A percentile compares a stretch with the other conserved stretches of the same genome.
Conservation (phyloP, 2,329 filamentous ascomycete species). For the Esteya vermicola region DNA sequence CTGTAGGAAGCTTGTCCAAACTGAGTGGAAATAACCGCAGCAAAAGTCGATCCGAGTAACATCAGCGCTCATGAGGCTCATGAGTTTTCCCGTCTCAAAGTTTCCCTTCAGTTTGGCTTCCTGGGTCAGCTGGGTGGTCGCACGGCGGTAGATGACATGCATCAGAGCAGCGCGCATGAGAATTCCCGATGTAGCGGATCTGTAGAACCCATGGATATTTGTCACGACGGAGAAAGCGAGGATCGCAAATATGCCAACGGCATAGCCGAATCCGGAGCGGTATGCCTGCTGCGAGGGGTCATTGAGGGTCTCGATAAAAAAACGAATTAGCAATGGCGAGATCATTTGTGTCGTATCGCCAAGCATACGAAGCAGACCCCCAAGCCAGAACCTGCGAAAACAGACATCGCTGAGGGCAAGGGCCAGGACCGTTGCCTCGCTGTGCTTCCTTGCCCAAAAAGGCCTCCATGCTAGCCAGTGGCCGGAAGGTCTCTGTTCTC, state of each 20-base stretch:
- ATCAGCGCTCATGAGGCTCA: slow-evolving; percentile 19
- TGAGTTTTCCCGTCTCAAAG: slow-evolving; percentile 15
- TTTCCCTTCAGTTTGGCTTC: slow-evolving; percentile 10
- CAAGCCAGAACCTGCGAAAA: slow-evolving; percentile 17
- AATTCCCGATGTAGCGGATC: slow-evolving; percentile 7
- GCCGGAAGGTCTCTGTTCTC: slow-evolving; percentile 1
- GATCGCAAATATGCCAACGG: slow-evolving; percentile 13
- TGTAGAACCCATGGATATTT: slow-evolving; percentile 16
- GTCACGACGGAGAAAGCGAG: slow-evolving; percentile 13
- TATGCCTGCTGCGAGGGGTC: slow-evolving; percentile 12
- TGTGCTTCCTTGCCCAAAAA: slow-evolving; percentile 14
- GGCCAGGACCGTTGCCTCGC: slow-evolving; percentile 14
- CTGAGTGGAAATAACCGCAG: slow-evolving; percentile 18
- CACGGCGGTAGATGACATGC: slow-evolving; percentile 10
- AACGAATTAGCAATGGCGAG: slow-evolving; percentile 15
- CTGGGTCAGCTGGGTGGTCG: slow-evolving; percentile 11
- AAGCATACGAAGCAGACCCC: slow-evolving; percentile 14
- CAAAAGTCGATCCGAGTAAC: slow-evolving; percentile 18
- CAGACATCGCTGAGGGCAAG: slow-evolving; percentile 17
- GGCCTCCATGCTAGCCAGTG: slow-evolving; percentile 8
- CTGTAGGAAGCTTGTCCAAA: slow-evolving; percentile 18
- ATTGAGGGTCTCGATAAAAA: slow-evolving; percentile 11
- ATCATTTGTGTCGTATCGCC: slow-evolving; percentile 14
- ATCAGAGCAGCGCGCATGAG: slow-evolving; percentile 3
- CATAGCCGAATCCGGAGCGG: slow-evolving; percentile 12